These are phyloP conservation scores for Rutstroemia sydowiana DNA, from an alignment of 2,329 filamentous ascomycete species.

Conservation along the genomic window DNA sequence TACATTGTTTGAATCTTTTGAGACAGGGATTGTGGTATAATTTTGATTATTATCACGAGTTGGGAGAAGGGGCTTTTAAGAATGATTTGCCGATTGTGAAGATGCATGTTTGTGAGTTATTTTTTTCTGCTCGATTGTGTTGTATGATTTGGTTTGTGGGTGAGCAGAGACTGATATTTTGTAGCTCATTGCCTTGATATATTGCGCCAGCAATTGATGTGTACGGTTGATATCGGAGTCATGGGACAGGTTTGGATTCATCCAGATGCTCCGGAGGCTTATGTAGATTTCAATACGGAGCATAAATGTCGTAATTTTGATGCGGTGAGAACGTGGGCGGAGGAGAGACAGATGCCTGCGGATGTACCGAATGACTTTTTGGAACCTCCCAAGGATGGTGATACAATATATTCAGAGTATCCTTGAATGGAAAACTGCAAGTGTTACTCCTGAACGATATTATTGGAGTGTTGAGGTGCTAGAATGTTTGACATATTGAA, in stretches of 20 bases:
- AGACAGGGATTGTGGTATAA: constrained; percentile 45
- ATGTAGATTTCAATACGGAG: constrained; percentile 47
- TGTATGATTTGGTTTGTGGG: too few species aligned
- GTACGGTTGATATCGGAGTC: constrained; percentile 43
- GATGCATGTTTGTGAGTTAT: constrained; percentile 33
- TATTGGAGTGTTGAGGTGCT: too few species aligned
- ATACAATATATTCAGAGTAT: constrained; percentile 13
- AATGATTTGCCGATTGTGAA: constrained; percentile 42
- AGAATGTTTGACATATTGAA: too few species aligned
- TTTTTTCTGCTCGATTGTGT: too few species aligned
- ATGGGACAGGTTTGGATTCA: constrained; percentile 48
- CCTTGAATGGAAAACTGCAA: too few species aligned
- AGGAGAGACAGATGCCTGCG: constrained; percentile 36
- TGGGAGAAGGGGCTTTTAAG: constrained; percentile 38
- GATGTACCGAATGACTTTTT: constrained; percentile 23
- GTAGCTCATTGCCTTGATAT: constrained; percentile 46
- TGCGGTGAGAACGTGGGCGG: constrained; percentile 41
- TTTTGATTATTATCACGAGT: constrained; percentile 41
- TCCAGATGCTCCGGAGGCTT: constrained; percentile 31
- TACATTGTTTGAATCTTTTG: constrained; percentile 36
- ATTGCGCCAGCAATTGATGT: constrained; percentile 48
- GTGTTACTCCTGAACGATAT: too few species aligned
- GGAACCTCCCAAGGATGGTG: constrained; percentile 16
- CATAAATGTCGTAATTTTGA: constrained; percentile 48
- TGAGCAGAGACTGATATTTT: background rate